Conservation (phyloP, 2,329 filamentous ascomycete species). For the Colletotrichum tofieldiae region DNA sequence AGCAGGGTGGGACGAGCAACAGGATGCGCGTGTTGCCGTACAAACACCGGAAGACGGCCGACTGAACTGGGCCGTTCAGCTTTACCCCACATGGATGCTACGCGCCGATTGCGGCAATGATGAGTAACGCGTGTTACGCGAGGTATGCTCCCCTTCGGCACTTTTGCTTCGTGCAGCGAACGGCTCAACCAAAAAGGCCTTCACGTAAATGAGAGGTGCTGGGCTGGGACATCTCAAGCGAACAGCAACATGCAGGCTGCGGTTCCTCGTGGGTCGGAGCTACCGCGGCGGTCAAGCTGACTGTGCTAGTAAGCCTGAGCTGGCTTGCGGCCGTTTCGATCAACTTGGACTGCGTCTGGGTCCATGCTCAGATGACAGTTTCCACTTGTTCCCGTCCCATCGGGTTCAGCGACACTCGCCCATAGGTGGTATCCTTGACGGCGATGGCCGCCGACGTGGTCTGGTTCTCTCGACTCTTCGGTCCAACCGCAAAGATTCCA, state of each 20-base stretch:
- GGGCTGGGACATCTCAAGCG: background rate
- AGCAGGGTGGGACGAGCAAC: background rate
- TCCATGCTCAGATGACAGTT: conserved; percentile 13
- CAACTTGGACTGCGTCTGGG: background rate
- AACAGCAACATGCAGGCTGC: background rate
- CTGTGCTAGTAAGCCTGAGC: background rate
- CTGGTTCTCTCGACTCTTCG: background rate
- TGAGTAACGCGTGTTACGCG: conserved; percentile 24
- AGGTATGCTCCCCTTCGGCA: background rate
- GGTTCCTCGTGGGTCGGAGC: background rate
- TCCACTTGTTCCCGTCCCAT: conserved; percentile 25
- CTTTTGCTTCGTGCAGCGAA: background rate
- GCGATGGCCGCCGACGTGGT: background rate
- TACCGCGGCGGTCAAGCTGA: background rate
- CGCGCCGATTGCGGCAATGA: conserved; percentile 13
- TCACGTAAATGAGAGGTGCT: background rate
- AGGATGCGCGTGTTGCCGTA: background rate
- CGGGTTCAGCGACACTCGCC: background rate
- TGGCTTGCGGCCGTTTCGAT: background rate
- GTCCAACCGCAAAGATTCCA: background rate
- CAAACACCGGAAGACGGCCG: conserved; percentile 9
- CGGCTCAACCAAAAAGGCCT: background rate
- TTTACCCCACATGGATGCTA: conserved; percentile 6
- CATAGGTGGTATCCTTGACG: too few relatives aligned
- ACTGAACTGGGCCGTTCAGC: background rate